Evolutionary conservation across 2,329 filamentous ascomycete species (phyloP), one percentile per base, ranked within the genome.

Genomic region (Raffaelea arxii): DNA sequence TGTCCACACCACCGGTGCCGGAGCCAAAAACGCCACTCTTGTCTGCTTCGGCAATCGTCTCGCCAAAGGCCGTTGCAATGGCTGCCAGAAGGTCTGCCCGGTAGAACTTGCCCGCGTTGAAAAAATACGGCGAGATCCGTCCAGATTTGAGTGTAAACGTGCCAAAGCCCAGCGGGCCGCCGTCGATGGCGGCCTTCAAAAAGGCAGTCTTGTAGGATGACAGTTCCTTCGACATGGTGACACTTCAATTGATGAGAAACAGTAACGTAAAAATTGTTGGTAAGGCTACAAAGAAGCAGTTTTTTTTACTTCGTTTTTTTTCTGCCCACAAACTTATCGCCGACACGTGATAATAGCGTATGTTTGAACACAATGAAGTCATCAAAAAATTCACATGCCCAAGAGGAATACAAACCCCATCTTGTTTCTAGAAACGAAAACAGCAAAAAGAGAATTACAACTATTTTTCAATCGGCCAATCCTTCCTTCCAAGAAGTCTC

Each of bases 81-180:
- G 88, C 80, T 52, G 77, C 77, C 53, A 94, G 79, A 25, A 95
- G 78, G 51, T 82, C 75, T 21, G 84, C 84, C 44, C 82, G 82
- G 73, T 92, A 88, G 68, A 97, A 94, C 58, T 86, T 80, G 50
- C 90, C 89, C 41, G 90, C 89, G 66, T 95, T 96, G 80, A 97
- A 94, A 74, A 97, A 97, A 76, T 97, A 97, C 37, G 92, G 92
- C 12, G 89, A 95, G 58, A 74, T 74, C 59, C 91, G 86, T 67
- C 87, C 86, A 46, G 90, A 96, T 71, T 98, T 98, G 61, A 98
- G 80, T 57, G 84, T 86, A 69, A 87, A 92, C 62, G 75, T 80
- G 64, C 87, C 87, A 63, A 92, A 92, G 59, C 82, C 85, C 55
- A 92, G 78, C 57, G 86, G 81, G 52, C 77, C 75, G 57, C 81